These are phyloP conservation scores for Sphaerostilbella broomeana DNA, from an alignment of 2,329 filamentous ascomycete species.

Conservation along the genomic window DNA sequence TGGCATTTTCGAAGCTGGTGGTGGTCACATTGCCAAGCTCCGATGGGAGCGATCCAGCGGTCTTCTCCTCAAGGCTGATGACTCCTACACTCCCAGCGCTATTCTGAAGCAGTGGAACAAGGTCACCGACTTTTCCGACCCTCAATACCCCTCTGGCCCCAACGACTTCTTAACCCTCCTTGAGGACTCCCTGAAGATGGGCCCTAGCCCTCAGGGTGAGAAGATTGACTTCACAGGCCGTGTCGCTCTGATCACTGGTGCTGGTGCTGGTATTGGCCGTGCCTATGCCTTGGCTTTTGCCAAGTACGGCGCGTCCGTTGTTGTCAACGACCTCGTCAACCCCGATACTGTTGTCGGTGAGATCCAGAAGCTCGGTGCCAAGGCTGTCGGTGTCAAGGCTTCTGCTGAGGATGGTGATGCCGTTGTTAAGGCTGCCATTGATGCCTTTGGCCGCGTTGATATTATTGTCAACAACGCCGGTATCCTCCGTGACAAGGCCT, in stretches of 20 bases:
- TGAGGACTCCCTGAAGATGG: constrained; percentile 74
- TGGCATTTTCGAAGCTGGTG: constrained; percentile 87
- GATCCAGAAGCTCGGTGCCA: constrained; percentile 82
- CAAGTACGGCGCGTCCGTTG: constrained; percentile 74
- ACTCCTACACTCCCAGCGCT: constrained; percentile 79
- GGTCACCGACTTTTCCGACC: constrained; percentile 73
- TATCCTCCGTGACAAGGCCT: constrained; percentile 96
- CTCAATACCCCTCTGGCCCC: constrained; percentile 75
- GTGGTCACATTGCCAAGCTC: constrained; percentile 85
- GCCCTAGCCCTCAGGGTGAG: constrained; percentile 63
- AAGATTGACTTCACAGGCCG: constrained; percentile 76
- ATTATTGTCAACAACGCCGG: constrained; percentile 97
- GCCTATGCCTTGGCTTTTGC: constrained; percentile 84
- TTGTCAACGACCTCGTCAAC: constrained; percentile 93
- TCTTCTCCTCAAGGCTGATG: constrained; percentile 82
- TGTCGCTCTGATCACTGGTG: constrained; percentile 82
- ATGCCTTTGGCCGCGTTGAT: constrained; percentile 87
- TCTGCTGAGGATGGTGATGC: constrained; percentile 87
- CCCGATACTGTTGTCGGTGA: constrained; percentile 86
- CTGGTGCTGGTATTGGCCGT: constrained; percentile 84
- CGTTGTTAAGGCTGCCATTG: constrained; percentile 88
- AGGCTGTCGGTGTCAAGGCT: constrained; percentile 88
- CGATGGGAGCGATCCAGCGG: constrained; percentile 92
- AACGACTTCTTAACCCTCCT: constrained; percentile 84
- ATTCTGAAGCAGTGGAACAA: constrained; percentile 85